Evolutionary conservation across 129 eudicot genomes (phyloP).

Genomic region (Lactuca saligna): DNA sequence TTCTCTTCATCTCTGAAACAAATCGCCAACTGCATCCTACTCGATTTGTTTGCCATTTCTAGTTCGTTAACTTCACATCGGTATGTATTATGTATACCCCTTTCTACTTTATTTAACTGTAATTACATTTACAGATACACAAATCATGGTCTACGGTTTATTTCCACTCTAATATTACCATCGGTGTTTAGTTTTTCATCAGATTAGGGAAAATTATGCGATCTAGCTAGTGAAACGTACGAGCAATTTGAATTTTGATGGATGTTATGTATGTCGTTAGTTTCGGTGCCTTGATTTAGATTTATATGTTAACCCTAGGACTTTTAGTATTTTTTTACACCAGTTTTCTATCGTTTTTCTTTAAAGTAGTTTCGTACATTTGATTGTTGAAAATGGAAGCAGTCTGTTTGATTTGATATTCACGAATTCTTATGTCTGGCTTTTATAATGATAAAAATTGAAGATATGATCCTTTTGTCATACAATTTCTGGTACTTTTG

Average conservation of each 20-base stretch:
- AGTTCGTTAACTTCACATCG: neutral
- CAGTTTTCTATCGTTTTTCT: neutral
- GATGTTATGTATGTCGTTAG: neutral
- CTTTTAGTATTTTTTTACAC: neutral
- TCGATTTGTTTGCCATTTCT: neutral
- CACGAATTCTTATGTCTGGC: neutral
- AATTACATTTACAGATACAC: conserved; percentile 6
- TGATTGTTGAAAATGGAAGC: neutral
- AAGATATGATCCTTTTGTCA: neutral
- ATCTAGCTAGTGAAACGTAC: neutral
- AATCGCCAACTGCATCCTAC: neutral
- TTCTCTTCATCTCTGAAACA: neutral
- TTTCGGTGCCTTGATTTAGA: neutral
- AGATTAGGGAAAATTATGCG: neutral
- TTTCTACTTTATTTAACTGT: conserved; percentile 2
- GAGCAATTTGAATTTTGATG: conserved; percentile 17
- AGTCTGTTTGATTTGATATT: neutral
- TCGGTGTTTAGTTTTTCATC: conserved; percentile 14
- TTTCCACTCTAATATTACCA: conserved; percentile 1
- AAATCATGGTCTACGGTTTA: neutral
- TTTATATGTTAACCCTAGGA: neutral
- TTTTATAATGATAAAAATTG: neutral
- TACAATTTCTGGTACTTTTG: neutral
- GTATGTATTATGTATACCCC: conserved; percentile 8
- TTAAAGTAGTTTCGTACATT: neutral